These are phyloP conservation scores for Catenaria anguillulae DNA, from an alignment of 371 early-diverging fungal species.

Conservation along the genomic window DNA sequence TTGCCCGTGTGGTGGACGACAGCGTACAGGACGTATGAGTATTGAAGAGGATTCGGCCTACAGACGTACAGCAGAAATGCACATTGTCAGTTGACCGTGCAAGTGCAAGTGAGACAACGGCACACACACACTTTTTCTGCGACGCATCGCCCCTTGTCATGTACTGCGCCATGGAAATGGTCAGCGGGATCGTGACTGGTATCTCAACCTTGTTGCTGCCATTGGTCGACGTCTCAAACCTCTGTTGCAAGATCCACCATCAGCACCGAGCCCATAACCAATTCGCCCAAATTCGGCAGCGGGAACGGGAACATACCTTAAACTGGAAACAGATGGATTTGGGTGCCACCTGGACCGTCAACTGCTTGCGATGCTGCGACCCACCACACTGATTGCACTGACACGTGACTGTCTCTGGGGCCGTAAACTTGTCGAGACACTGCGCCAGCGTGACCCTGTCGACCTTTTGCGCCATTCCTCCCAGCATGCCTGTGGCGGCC, in stretches of 20 bases:
- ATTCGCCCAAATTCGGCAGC: not conserved
- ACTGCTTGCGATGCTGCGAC: conserved; percentile 65
- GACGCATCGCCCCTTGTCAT: too few species aligned
- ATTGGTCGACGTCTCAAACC: conserved; percentile 57
- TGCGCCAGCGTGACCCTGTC: conserved; percentile 18
- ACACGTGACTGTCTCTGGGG: conserved; percentile 21
- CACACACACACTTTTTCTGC: too few species aligned
- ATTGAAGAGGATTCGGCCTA: conserved; percentile 11
- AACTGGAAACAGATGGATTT: conserved; percentile 78
- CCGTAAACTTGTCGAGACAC: conserved; percentile 3
- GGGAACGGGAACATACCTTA: conserved; percentile 35
- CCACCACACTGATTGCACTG: conserved; percentile 31
- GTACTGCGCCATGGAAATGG: conserved; percentile 83
- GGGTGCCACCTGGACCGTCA: conserved; percentile 67
- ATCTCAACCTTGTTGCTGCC: conserved; percentile 69
- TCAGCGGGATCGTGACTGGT: conserved; percentile 64
- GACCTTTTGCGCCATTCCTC: not conserved
- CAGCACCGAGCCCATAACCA: too few species aligned
- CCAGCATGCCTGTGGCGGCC: not conserved
- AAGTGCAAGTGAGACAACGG: not conserved
- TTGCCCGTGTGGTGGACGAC: conserved; percentile 82
- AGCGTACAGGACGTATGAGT: conserved; percentile 71
- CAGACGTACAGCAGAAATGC: too few species aligned
- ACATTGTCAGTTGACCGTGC: not conserved
- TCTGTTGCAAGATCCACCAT: too few species aligned